phyloP scores from a whole-genome alignment of 257 asterid genomes.

The Anisodus tanguticus region DNA sequence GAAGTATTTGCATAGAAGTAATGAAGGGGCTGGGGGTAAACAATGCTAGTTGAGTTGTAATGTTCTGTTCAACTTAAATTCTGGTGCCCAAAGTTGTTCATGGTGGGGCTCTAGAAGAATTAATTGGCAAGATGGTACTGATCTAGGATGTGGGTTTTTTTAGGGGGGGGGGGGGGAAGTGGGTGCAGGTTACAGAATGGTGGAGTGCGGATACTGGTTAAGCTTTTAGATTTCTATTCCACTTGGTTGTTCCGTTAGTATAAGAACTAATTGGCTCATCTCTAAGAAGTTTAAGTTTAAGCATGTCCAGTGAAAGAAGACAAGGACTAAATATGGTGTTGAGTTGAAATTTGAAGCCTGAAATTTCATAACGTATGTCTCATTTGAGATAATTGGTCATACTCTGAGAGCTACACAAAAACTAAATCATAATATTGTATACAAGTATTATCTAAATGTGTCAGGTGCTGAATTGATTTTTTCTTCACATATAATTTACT shows the following conservation, averaged over 20 bases:
- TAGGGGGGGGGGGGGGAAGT: neutral
- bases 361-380: neutral
- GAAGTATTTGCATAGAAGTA: neutral
- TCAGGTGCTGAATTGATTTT: neutral
- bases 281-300: neutral
- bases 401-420: neutral
- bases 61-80: neutral
- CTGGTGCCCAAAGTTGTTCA: neutral
- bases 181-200: neutral
- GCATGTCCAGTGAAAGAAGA: constrained; percentile 20
- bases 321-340: neutral
- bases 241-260: constrained; percentile 3
- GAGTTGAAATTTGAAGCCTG: constrained; percentile 16
- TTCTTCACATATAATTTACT: neutral
- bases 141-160: neutral
- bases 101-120: neutral
- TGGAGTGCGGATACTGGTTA: neutral
- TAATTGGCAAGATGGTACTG: neutral
- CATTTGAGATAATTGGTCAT: neutral
- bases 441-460: neutral
- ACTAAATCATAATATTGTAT: neutral
- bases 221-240: neutral
- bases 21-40: neutral
- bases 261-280: neutral
- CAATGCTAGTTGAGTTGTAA: neutral